phyloP scores from a whole-genome alignment of 169 alveolate genomes.

The Cryptosporidium canis region DNA sequence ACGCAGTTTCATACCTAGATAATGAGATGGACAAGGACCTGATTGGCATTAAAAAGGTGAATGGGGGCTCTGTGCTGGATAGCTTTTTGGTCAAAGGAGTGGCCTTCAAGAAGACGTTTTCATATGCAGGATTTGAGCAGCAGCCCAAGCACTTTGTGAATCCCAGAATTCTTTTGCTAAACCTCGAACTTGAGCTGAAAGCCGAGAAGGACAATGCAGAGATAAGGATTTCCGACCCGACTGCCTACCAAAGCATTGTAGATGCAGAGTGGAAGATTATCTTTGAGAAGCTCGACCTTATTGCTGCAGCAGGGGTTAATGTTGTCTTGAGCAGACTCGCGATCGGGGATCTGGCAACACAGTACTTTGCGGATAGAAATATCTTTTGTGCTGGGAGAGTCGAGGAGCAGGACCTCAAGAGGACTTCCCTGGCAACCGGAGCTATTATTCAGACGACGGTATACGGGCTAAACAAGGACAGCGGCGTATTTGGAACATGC shows the following conservation, averaged over 20 bases:
- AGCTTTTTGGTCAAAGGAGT: constrained; percentile 95
- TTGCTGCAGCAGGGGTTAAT: constrained; percentile 92
- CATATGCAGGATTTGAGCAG: constrained; percentile 99
- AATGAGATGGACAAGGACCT: constrained; percentile 90
- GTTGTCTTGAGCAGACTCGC: constrained; percentile 95
- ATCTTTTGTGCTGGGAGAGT: constrained; percentile 98
- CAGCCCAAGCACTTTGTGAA: constrained; percentile 94
- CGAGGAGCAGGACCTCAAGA: constrained; percentile 91
- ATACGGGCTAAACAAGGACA: constrained; percentile 88
- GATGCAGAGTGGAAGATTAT: constrained; percentile 99
- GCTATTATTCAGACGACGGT: constrained; percentile 94
- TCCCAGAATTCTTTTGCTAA: constrained; percentile 93
- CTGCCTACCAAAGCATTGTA: constrained; percentile 93
- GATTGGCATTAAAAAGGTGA: constrained; percentile 96
- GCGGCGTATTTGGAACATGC: constrained; percentile 93
- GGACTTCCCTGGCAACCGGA: constrained; percentile 96
- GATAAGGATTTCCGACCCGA: constrained; percentile 81
- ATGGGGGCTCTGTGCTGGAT: constrained; percentile 95
- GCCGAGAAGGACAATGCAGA: constrained; percentile 99
- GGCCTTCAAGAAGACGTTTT: constrained; percentile 98
- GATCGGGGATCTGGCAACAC: constrained; percentile 99
- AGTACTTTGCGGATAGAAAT: constrained; percentile 95
- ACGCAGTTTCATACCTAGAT: constrained; percentile 94
- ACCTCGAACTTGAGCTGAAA: constrained; percentile 96
- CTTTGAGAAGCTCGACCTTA: constrained; percentile 92